Base-by-base conservation (phyloP, 768 basidiomycete species). In the Mycena belliarum region DNA sequence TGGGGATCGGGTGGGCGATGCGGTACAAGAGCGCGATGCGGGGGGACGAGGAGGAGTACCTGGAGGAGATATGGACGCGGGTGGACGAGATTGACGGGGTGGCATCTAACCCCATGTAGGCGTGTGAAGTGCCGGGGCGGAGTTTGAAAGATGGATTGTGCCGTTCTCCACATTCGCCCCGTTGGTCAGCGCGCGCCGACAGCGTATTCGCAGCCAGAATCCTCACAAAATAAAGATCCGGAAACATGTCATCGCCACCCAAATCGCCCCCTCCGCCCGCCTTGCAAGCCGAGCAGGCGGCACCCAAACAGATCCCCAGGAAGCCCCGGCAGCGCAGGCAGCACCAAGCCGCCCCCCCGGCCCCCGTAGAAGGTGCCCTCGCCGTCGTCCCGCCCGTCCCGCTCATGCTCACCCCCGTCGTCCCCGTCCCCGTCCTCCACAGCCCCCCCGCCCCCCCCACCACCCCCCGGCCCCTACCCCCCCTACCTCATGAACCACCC, bases 401-500 rank as follows among this genome's bases (percentile, higher is more conserved):
- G 26, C 1, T 10, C 26, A 20, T 32, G 45, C 45, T 46, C 20
- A 46, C 45, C n/a, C n/a, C n/a, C n/a, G n/a, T n/a, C n/a, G n/a
- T n/a, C n/a, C n/a, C n/a, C n/a, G n/a, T n/a, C n/a, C n/a, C n/a
- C 44, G 21, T 14, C 29, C 45, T 62, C 66, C 28, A 33, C 63
- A 65, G 63, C 52, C 23, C 28, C 29, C 9, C 41, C 60, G 21
- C 45, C 70, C 9, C 44, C 60, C 25, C 49, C 70, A 71, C 74
- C 57, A 78, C 81, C 70, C 72, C 73, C 56, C 78, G 81, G 60
- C 83, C 82, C 83, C 16, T 86, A 84, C 70, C 82, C 76, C 24
- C 75, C 81, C 10, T 84, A 82, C 65, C 77, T 85, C 70, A 90
- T 89, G 87, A 91, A 89, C 84, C 85, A 51, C 73, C 82, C 57